Conservation (phyloP, 805 yeast species). For the Candida bentonensis region DNA sequence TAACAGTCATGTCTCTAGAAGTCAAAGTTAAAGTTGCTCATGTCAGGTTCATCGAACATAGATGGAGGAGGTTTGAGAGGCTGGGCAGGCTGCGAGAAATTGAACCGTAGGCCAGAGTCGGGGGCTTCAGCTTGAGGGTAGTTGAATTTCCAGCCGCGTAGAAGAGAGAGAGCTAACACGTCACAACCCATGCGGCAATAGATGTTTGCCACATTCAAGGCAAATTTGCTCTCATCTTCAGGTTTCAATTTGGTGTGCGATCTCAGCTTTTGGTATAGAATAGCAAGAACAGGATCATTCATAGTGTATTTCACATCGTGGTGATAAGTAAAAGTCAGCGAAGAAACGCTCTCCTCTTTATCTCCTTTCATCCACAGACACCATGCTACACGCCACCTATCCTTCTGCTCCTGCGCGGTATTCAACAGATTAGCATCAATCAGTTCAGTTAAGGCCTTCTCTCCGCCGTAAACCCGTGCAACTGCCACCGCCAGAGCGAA, state of each 20-base stretch:
- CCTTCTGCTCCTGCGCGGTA: slow-evolving; percentile 43
- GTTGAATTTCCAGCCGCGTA: slow-evolving; percentile 54
- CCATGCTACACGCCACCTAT: slow-evolving; percentile 76
- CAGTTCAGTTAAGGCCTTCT: slow-evolving; percentile 36
- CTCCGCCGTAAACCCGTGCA: slow-evolving; percentile 61
- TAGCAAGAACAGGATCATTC: slow-evolving; percentile 72
- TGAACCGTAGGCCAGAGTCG: background rate
- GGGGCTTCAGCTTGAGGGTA: slow-evolving; percentile 1
- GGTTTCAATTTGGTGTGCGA: slow-evolving; percentile 35
- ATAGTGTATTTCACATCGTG: slow-evolving; percentile 25
- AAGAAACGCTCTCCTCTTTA: slow-evolving; percentile 40
- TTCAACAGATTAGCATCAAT: slow-evolving; percentile 42
- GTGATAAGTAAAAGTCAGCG: slow-evolving; percentile 30
- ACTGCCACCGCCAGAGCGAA: slow-evolving; percentile 64
- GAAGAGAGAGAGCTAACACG: slow-evolving; percentile 46
- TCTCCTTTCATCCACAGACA: slow-evolving; percentile 53
- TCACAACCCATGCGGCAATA: slow-evolving; percentile 90
- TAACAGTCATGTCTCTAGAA: too few relatives aligned
- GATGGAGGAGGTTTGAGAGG: slow-evolving; percentile 26
- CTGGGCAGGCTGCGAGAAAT: background rate
- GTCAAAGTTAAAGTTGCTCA: slow-evolving; percentile 56
- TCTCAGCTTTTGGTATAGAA: slow-evolving; percentile 50
- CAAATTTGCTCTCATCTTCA: slow-evolving; percentile 50
- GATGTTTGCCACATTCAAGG: slow-evolving; percentile 48
- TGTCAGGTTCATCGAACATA: slow-evolving; percentile 57